Percentiles rank a stretch among this genome's conserved stretches.
These are phyloP conservation scores for Fusarium virguliforme DNA, from an alignment of 2,329 filamentous ascomycete genomes.

Conservation along the genomic window DNA sequence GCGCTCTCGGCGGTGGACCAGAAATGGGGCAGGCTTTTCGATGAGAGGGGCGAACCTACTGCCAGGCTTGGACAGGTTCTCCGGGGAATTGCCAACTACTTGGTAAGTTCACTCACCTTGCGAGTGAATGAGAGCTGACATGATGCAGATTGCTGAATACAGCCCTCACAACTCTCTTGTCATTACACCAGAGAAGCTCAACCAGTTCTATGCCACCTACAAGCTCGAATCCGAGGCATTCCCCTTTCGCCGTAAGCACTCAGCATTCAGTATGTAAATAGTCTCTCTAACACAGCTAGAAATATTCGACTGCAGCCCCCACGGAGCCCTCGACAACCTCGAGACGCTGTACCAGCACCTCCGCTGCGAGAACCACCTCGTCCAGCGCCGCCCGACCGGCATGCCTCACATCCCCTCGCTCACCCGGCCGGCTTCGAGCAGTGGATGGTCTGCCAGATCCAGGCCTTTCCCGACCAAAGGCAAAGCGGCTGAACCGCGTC, in stretches of 20 bases:
- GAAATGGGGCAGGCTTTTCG: conserved; percentile 85
- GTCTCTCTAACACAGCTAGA: conserved; percentile 55
- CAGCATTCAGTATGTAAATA: no score
- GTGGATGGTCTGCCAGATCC: conserved; percentile 82
- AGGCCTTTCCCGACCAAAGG: conserved; percentile 83
- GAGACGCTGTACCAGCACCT: conserved; percentile 69
- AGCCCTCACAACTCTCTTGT: conserved; percentile 67
- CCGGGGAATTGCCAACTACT: conserved; percentile 79
- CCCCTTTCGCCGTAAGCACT: conserved; percentile 74
- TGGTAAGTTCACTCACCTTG: conserved; percentile 68
- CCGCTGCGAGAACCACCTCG: conserved; percentile 75
- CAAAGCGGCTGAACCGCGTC: conserved; percentile 77
- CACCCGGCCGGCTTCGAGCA: conserved; percentile 77
- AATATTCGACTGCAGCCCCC: conserved; percentile 65
- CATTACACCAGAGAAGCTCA: conserved; percentile 82
- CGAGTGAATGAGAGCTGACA: conserved; percentile 11
- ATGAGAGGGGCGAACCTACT: conserved; percentile 77
- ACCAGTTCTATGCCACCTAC: conserved; percentile 79
- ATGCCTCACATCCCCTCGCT: conserved; percentile 75
- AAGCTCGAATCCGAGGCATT: conserved; percentile 76
- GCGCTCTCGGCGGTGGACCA: conserved; percentile 70
- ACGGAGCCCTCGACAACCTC: conserved; percentile 48
- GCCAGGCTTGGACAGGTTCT: conserved; percentile 79
- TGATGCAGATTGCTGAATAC: conserved; percentile 53
- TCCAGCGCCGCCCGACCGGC: conserved; percentile 68